Evolutionary conservation across 331 rosid genomes (phyloP), one percentile per base, ranked within the genome.

Genomic region (Spiraea crenata): DNA sequence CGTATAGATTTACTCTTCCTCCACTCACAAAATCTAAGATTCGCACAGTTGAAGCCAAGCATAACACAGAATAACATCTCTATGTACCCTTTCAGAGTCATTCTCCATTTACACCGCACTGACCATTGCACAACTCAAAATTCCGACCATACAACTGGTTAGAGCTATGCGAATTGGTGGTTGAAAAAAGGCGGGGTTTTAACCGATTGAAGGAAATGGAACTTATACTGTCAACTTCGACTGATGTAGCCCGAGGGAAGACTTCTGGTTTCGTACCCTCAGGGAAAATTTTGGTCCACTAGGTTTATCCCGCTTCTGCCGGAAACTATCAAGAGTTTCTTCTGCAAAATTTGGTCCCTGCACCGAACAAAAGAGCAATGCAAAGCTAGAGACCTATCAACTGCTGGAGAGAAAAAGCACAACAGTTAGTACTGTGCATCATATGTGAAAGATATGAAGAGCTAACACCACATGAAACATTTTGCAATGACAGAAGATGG

Each of bases 321-420:
- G 16, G 40, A 40, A 9, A 25, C 31, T 46, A 39, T 40, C 61
- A 42, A 49, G 68, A 57, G 19, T 65, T 14, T 25, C 9, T 37
- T 20, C 46, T 34, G 71, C 76, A 76, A 70, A 70, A 76, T 60
- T 69, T 63, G 56, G 65, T 17, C 39, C 66, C 78, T 51, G 74
- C 65, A 59, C 61, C 41, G 42, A 13, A 12, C 4, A 19, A 65
- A 15, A 52, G 16, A 31, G 66, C 67, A 16, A 35, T 19, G 48
- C 9, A 63, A 25, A 34, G 16, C 45, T 42, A 41, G 44, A 50
- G 15, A 51, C 42, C 44, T 35, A 34, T 15, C 63, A 31, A 62
- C 14, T 8, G 3, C 7, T 31, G 16, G 49, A 61, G 5, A 40
- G 2, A 41, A 42, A 42, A 7, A 61, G 16, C 69, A 64, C 37